phyloP scores from a whole-genome alignment of 2,329 filamentous ascomycete genomes.

The Aaosphaeria pasadenensis region DNA sequence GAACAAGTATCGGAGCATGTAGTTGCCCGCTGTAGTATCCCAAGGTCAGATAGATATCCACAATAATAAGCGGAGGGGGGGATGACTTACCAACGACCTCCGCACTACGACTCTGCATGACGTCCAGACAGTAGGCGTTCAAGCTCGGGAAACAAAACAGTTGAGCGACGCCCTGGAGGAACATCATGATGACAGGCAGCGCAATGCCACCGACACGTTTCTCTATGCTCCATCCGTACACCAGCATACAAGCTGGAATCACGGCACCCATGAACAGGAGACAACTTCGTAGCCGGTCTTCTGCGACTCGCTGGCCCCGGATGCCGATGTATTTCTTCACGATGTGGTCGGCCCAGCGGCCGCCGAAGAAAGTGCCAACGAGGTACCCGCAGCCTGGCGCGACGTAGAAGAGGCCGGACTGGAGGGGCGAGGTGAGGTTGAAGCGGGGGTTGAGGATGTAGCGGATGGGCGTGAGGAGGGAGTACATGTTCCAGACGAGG shows the following conservation, averaged over 20 bases:
- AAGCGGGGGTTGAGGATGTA: conserved; percentile 75
- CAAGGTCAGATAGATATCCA: not conserved
- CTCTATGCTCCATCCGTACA: conserved; percentile 67
- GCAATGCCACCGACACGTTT: conserved; percentile 54
- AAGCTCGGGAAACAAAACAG: conserved; percentile 72
- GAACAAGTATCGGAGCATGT: conserved; percentile 73
- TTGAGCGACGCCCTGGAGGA: conserved; percentile 70
- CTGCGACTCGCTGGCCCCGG: conserved; percentile 60
- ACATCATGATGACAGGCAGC: conserved; percentile 69
- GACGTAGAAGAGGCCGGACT: conserved; percentile 71
- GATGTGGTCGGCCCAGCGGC: conserved; percentile 65
- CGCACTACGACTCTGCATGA: conserved; percentile 67
- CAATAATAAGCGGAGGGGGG: not conserved
- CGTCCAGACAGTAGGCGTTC: conserved; percentile 80
- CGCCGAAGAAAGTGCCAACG: conserved; percentile 67
- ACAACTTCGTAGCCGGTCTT: conserved; percentile 61
- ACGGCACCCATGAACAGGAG: conserved; percentile 56
- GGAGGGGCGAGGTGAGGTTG: conserved; percentile 61
- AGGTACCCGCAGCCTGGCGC: conserved; percentile 70
- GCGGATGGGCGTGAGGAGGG: conserved; percentile 65
- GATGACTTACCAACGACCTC: conserved; percentile 59
- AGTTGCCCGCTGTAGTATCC: conserved; percentile 63
- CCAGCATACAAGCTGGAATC: conserved; percentile 61
- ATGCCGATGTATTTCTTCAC: conserved; percentile 64
- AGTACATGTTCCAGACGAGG: conserved; percentile 76